Base-by-base conservation (phyloP, 192 early-diverging fungal species). In the Phycomyces blakesleeanus region DNA sequence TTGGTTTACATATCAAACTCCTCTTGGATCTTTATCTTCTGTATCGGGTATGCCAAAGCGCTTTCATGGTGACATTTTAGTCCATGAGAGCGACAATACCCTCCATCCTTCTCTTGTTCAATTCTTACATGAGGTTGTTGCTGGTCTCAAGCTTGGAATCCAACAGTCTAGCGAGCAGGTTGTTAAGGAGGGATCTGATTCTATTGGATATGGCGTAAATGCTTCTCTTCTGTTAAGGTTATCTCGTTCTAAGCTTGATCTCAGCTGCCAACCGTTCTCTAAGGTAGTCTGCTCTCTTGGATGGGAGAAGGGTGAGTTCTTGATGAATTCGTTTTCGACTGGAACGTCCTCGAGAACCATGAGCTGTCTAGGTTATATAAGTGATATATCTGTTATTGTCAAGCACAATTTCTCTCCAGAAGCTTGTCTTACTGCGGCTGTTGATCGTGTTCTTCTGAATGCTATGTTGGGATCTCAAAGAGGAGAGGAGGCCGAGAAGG, bases 351-450 rank as follows among this genome's bases (percentile, higher is more conserved):
- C 69, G 47, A 65, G 73, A 29, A 78, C 79, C 16, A 67, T 81
- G 24, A 85, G 80, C 15, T 80, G 85, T 63, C 73, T 80, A 22
- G 87, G 76, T 10, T 82, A 74, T 26, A 77, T 90, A 24, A 63
- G 71, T n/a, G 80, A 80, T 4, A 80, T 82, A 0, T 85, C 84
- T 1, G 84, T 79, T 0, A 72, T 83, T 37, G 76, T 90, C 21
- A 84, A 85, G 2, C 90, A 92, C 61, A 69, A 80, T 16, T 92
- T 89, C 61, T 92, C 91, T n/a, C 88, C 88, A 15, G 83, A 89
- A 66, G 81, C 86, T 56, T 89, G 89, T 50, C 66, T 91, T 27
- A 77, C 69, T 29, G 78, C 80, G 20, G 80, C 78, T 62, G 74
- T 88, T 16, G 82, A 85, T 18, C 70, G 81, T n/a, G 76, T 92